These are phyloP conservation scores for Shiraia bambusicola DNA, from an alignment of 2,329 filamentous ascomycete genomes.

Conservation along the genomic window DNA sequence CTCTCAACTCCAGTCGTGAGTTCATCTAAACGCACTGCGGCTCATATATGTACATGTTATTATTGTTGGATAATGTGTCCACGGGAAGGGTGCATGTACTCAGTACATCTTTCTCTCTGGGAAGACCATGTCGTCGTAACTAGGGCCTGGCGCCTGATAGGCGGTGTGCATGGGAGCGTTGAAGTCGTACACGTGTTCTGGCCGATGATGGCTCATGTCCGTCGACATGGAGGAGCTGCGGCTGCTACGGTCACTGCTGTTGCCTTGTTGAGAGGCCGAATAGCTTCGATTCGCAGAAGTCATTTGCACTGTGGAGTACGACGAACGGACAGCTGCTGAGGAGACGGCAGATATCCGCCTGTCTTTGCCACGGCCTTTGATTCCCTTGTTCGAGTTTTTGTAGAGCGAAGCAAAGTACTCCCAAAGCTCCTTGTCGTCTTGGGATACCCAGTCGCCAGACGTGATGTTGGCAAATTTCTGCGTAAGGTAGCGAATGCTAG, in stretches of 20 bases:
- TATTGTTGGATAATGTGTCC: background rate
- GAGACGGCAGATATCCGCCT: constrained; percentile 59
- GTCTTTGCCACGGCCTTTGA: constrained; percentile 91
- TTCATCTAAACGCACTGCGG: background rate
- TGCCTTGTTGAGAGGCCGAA: constrained; percentile 25
- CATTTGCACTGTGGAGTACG: constrained; percentile 25
- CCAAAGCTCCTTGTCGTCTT: constrained; percentile 74
- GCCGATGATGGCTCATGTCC: constrained; percentile 27
- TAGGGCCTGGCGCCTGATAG: constrained; percentile 23
- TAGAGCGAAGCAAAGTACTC: constrained; percentile 85
- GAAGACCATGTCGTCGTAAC: constrained; percentile 41
- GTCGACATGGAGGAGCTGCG: constrained; percentile 39
- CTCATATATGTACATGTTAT: background rate
- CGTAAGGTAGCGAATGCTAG: constrained; percentile 70
- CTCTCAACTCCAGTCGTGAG: background rate
- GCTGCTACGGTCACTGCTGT: constrained; percentile 38
- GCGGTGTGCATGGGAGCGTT: constrained; percentile 27
- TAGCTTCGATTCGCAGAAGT: constrained; percentile 25
- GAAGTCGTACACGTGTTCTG: constrained; percentile 36
- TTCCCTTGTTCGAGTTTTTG: constrained; percentile 97
- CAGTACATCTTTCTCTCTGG: constrained; percentile 40
- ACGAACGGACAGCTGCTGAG: constrained; percentile 29
- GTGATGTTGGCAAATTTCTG: constrained; percentile 66
- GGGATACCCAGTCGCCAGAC: constrained; percentile 63
- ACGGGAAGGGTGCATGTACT: too few relatives aligned